A percentile compares a stretch with the other conserved stretches of the same genome.
phyloP scores from a whole-genome alignment of 768 basidiomycete genomes.

The Amylocystis lapponica region DNA sequence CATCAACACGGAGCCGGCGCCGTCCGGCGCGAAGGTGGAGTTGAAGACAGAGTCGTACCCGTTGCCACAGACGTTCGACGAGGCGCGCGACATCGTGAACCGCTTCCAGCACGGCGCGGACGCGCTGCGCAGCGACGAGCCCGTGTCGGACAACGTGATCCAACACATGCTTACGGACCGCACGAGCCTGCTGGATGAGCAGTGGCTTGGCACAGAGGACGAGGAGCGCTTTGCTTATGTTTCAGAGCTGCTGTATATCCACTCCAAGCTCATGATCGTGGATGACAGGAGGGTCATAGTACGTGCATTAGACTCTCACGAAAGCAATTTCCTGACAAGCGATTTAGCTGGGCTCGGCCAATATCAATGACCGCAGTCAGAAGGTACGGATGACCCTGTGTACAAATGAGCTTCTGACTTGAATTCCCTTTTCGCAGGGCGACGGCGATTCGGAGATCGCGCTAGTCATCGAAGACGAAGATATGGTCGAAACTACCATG shows the following conservation, averaged over 20 bases:
- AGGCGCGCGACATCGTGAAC: slow-evolving; percentile 62
- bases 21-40: slow-evolving; percentile 34
- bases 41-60: slow-evolving; percentile 55
- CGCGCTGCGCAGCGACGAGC: slow-evolving; percentile 48
- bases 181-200: slow-evolving; percentile 62
- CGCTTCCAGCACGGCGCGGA: slow-evolving; percentile 67
- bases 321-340: not conserved
- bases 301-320: slow-evolving; percentile 23
- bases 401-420: not conserved
- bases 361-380: slow-evolving; percentile 85
- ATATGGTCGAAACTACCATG: slow-evolving; percentile 73
- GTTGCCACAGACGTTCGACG: slow-evolving; percentile 60
- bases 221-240: slow-evolving; percentile 82
- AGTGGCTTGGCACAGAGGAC: slow-evolving; percentile 78
- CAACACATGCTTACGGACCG: slow-evolving; percentile 72
- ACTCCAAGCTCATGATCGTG: slow-evolving; percentile 90
- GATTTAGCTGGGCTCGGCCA: slow-evolving; percentile 84
- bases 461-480: slow-evolving; percentile 84
- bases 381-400: slow-evolving; percentile 35
- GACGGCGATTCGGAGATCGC: slow-evolving; percentile 96
- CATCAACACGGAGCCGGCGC: slow-evolving; percentile 35
- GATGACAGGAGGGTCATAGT: slow-evolving; percentile 89
- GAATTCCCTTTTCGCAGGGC: slow-evolving; percentile 40
- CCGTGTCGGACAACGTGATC: slow-evolving; percentile 69
- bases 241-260: slow-evolving; percentile 78